These are phyloP conservation scores for Diaporthe aspalathi DNA, from an alignment of 2,329 filamentous ascomycete species.

Conservation along the genomic window DNA sequence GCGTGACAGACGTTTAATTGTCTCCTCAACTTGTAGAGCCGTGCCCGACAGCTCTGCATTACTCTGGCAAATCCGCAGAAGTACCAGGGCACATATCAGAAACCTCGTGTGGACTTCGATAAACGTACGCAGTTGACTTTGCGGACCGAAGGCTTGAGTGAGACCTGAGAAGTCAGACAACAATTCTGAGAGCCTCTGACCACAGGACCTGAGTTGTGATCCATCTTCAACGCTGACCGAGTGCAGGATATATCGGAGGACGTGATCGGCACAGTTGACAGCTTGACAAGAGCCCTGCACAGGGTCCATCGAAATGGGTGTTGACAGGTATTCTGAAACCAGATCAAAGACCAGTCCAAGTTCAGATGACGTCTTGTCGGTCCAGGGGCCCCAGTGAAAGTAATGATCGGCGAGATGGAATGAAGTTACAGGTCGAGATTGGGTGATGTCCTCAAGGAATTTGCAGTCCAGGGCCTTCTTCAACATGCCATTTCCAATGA, in stretches of 20 bases:
- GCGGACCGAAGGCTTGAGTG: constrained; percentile 18
- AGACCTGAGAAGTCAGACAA: constrained; percentile 44
- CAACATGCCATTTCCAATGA: constrained; percentile 67
- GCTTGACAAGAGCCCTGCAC: constrained; percentile 37
- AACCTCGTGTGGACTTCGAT: constrained; percentile 53
- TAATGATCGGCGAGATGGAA: constrained; percentile 61
- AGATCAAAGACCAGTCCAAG: constrained; percentile 71
- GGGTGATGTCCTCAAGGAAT: constrained; percentile 27
- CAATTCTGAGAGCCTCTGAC: constrained; percentile 57
- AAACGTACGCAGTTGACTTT: constrained; percentile 46
- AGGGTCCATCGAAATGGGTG: constrained; percentile 40
- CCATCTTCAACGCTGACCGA: constrained; percentile 54
- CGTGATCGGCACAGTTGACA: constrained; percentile 51
- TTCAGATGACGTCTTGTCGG: constrained; percentile 69
- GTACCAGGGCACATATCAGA: constrained; percentile 52
- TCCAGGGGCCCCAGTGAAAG: constrained; percentile 68
- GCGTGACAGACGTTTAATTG: constrained; percentile 57
- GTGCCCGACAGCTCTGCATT: constrained; percentile 47
- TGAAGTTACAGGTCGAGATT: constrained; percentile 49
- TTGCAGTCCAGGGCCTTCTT: constrained; percentile 50
- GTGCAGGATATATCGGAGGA: constrained; percentile 60
- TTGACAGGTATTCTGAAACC: constrained; percentile 59
- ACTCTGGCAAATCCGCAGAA: constrained; percentile 58
- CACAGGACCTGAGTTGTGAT: constrained; percentile 54
- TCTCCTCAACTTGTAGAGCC: constrained; percentile 59